Conservation (phyloP, 2,329 filamentous ascomycete species). For the Venturia aucupariae region DNA sequence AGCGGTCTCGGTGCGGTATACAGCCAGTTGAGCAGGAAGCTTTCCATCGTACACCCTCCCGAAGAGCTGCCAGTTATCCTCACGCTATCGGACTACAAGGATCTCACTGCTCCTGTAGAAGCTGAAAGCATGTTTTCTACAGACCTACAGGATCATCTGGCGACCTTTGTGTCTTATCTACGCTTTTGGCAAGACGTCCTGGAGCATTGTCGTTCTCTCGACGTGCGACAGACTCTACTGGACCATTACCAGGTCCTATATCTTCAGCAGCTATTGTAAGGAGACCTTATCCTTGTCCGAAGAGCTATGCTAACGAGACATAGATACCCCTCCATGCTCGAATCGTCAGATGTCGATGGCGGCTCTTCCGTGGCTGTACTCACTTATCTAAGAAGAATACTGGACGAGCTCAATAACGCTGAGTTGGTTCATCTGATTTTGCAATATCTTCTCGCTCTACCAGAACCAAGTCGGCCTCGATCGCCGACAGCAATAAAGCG, state of each 20-base stretch:
- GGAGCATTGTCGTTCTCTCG: conserved; percentile 84
- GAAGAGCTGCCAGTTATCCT: conserved; percentile 74
- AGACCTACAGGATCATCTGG: conserved; percentile 75
- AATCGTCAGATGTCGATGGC: conserved; percentile 94
- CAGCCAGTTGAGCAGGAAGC: conserved; percentile 64
- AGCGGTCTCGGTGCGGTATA: conserved; percentile 78
- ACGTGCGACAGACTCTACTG: conserved; percentile 85
- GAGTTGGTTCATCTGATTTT: conserved; percentile 92
- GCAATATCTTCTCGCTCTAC: conserved; percentile 79
- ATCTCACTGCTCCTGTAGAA: conserved; percentile 59
- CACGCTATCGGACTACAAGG: conserved; percentile 79
- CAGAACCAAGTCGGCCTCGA: conserved; percentile 39
- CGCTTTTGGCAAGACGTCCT: conserved; percentile 98
- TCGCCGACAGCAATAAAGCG: conserved; percentile 62
- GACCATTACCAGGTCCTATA: conserved; percentile 98
- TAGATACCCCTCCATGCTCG: conserved; percentile 87
- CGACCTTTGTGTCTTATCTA: conserved; percentile 89
- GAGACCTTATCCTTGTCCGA: conserved; percentile 14
- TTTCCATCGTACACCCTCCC: conserved; percentile 68
- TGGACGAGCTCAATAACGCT: conserved; percentile 84
- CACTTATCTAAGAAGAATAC: conserved; percentile 81
- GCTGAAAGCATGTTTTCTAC: conserved; percentile 64
- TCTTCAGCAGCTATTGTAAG: conserved; percentile 82
- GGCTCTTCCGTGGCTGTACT: conserved; percentile 93
- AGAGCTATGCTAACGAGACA: conserved; percentile 15